phyloP scores from a whole-genome alignment of 2,329 filamentous ascomycete species.

The Botryotinia narcissicola region DNA sequence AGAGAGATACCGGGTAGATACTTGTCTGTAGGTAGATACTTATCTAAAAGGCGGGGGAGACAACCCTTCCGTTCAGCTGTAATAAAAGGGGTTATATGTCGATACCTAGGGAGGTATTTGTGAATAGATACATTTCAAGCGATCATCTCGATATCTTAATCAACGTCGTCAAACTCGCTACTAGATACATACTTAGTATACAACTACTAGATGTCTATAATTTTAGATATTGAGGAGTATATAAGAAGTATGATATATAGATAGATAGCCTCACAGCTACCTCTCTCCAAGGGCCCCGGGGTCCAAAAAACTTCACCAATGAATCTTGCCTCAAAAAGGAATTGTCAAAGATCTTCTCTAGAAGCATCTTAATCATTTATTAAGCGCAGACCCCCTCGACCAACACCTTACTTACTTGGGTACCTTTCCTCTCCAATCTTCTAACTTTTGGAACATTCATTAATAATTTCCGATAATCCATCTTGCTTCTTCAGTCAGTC shows the following conservation, averaged over 20 bases:
- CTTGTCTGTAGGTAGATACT: neutral
- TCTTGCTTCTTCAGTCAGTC: conserved; percentile 2
- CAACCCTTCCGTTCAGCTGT: neutral
- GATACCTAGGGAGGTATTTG: too few species aligned
- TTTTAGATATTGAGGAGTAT: neutral
- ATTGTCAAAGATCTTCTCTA: conserved; percentile 11
- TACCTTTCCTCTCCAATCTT: neutral
- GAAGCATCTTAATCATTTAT: neutral
- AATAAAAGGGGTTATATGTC: neutral
- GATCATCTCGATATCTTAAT: too few species aligned
- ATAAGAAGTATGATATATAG: neutral
- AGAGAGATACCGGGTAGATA: neutral
- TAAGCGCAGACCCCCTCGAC: conserved; percentile 13
- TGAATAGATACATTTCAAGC: too few species aligned
- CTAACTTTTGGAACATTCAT: conserved; percentile 8
- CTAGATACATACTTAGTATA: neutral
- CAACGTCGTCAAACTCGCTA: neutral
- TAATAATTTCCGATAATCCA: conserved; percentile 20
- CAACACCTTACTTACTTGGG: neutral
- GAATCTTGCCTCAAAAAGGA: neutral
- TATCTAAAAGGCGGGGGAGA: conserved; percentile 13
- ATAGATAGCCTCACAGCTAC: neutral
- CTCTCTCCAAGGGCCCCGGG: neutral
- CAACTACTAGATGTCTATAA: neutral
- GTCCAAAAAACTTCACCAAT: neutral